Conservation (phyloP, 495 filamentous ascomycete genomes). For the Xylaria longipes region DNA sequence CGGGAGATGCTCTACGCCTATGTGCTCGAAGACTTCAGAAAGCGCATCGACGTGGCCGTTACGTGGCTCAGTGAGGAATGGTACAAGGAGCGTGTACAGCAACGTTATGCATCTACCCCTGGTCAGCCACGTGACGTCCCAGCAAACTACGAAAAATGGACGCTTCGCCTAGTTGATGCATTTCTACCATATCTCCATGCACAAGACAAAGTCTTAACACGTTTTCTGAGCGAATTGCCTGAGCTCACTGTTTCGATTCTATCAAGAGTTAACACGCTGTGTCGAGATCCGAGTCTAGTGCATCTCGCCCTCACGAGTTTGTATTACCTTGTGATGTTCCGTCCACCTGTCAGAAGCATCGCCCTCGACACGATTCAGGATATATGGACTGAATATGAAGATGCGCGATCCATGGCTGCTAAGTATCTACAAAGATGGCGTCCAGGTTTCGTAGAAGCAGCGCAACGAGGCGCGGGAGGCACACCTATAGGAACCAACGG, state of each 20-base stretch:
- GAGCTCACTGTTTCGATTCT: constrained; percentile 74
- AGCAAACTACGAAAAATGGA: constrained; percentile 80
- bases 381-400: constrained; percentile 79
- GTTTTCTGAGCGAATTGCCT: constrained; percentile 91
- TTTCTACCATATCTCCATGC: constrained; percentile 85
- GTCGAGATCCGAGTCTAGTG: constrained; percentile 80
- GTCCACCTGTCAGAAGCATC: constrained; percentile 81
- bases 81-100: constrained; percentile 84
- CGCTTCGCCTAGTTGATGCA: constrained; percentile 80
- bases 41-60: constrained; percentile 83
- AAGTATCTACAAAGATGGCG: constrained; percentile 62
- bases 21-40: constrained; percentile 88
- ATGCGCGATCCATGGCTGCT: constrained; percentile 58
- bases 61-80: constrained; percentile 97
- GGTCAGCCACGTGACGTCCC: constrained; percentile 44
- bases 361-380: constrained; percentile 83
- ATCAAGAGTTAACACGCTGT: constrained; percentile 76
- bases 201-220: constrained; percentile 84
- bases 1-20: constrained; percentile 82
- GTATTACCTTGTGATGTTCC: constrained; percentile 81
- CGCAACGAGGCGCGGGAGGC: constrained; percentile 26
- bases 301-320: constrained; percentile 57
- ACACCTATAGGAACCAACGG: constrained; percentile 23
- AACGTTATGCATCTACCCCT: constrained; percentile 42
- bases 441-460: constrained; percentile 55